Evolutionary conservation across 345 rosid species (phyloP).

Genomic region (Eucalyptus erythrocorys): DNA sequence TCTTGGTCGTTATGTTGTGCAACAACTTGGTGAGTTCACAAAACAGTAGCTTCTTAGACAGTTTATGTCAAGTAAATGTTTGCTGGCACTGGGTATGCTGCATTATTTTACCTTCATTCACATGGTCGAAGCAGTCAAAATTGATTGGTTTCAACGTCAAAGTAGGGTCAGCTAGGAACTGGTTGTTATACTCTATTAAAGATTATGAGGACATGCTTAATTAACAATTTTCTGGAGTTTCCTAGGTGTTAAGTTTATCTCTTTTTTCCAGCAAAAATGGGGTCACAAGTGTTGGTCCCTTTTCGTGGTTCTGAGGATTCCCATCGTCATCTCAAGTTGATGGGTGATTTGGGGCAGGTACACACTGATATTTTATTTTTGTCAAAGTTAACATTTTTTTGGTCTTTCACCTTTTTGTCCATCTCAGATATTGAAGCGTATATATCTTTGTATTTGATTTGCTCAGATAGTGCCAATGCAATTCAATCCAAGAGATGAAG

Average conservation of each 20-base stretch:
- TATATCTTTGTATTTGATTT: background rate
- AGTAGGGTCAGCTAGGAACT: background rate
- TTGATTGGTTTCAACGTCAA: background rate
- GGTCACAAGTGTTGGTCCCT: constrained; percentile 95
- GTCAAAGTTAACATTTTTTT: background rate
- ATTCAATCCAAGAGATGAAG: constrained; percentile 83
- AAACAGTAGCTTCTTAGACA: background rate
- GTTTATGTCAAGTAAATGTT: background rate
- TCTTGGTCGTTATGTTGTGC: constrained; percentile 97
- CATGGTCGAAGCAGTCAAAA: background rate
- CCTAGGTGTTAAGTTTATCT: background rate
- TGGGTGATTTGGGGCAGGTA: constrained; percentile 99
- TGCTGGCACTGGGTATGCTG: background rate
- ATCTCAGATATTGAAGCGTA: background rate
- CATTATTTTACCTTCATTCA: background rate
- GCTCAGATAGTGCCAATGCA: constrained; percentile 92
- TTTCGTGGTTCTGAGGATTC: constrained; percentile 91
- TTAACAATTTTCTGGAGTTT: background rate
- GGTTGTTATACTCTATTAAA: background rate
- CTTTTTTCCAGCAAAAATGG: constrained; percentile 69
- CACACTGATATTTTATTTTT: background rate
- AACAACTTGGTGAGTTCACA: constrained; percentile 77
- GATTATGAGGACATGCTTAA: background rate
- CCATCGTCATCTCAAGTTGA: constrained; percentile 91
- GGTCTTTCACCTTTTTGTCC: background rate